Evolutionary conservation across 176 grass and related monocot species (phyloP).

Genomic region (Musa beccarii): DNA sequence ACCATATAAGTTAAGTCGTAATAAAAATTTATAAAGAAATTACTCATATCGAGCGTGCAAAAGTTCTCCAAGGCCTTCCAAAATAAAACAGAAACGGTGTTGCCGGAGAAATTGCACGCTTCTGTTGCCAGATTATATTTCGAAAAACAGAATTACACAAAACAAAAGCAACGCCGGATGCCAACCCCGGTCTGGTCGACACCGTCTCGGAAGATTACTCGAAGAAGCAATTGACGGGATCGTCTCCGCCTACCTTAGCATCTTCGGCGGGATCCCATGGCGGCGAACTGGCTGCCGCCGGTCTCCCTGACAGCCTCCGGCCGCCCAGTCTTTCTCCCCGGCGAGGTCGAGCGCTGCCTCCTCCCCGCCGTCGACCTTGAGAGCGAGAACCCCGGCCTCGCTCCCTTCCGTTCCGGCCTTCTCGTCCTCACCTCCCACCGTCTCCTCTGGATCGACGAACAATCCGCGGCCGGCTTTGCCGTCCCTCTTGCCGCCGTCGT

Average conservation of each 20-base stretch:
- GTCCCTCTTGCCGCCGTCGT: slow-evolving; percentile 56
- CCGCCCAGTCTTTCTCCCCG: slow-evolving; percentile 51
- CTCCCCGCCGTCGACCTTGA: slow-evolving; percentile 70
- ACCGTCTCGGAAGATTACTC: no score
- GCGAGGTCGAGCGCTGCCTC: slow-evolving; percentile 74
- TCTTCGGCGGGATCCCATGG: neutral
- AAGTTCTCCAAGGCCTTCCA: no score
- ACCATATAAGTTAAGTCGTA: no score
- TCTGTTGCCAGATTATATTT: no score
- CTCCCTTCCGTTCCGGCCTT: slow-evolving; percentile 52
- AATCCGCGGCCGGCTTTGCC: slow-evolving; percentile 47
- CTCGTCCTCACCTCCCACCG: slow-evolving; percentile 89
- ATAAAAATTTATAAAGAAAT: no score
- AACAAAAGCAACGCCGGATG: no score
- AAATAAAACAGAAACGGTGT: no score
- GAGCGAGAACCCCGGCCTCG: slow-evolving; percentile 48
- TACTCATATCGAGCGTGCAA: no score
- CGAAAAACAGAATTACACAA: no score
- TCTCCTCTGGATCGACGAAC: slow-evolving; percentile 73
- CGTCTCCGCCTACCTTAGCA: slow-evolving; percentile 18
- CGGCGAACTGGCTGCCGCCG: slow-evolving; percentile 32
- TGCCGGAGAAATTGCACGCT: no score
- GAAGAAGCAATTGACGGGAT: no score
- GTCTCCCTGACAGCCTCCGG: slow-evolving; percentile 64
- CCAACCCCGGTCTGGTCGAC: no score